Base-by-base conservation (phyloP, 768 basidiomycete species). In the Trametes punicea region DNA sequence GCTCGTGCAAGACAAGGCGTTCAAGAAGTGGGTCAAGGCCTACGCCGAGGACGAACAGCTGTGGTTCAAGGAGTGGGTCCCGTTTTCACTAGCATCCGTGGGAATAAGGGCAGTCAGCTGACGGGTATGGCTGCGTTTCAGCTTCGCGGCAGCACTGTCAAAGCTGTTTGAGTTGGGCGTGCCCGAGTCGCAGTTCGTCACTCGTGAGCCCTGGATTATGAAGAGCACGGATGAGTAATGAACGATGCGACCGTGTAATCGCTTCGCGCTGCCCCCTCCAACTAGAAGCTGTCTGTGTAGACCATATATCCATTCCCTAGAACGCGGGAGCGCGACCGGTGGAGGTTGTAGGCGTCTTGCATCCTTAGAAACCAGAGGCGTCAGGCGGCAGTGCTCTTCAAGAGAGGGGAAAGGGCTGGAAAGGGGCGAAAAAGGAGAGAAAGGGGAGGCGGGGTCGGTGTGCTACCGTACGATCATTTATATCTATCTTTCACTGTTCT, bases 141-240 rank as follows among this genome's bases (percentile, higher is more conserved):
- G 93, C 74, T 98, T 98, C 79, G 81, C 94, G 46, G 78, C 77
- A 38, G 90, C 80, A 23, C 82, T 94, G 55, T 66, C 82, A 39
- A 85, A 81, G 60, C 82, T 98, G 44, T 84, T 98, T 62, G 96
- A 98, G 75, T 88, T 98, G 50, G 96, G 96, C 62, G 93, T 98
- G 8, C 96, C 96, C 40, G 71, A 77, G 13, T 68, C 81, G 55
- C 96, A 98, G 72, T 92, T 87, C 66, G 82, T 77, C 46, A 59
- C 81, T 27, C 67, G 82, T 21, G 89, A 94, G 65, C 83, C 85
- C 13, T 96, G 92, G 93, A 70, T 72, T 61, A 69, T 97, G 80
- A 81, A 83, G 70, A 71, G 71, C 51, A 36, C 67, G 54, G 74
- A 75, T 47, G 79, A 78, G 64, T 68, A 79, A 55, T 66, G 64